Percentiles rank a stretch among this genome's conserved stretches.
Evolutionary conservation across 2,329 filamentous ascomycete genomes (phyloP).

Genomic region (Colletotrichum filicis): DNA sequence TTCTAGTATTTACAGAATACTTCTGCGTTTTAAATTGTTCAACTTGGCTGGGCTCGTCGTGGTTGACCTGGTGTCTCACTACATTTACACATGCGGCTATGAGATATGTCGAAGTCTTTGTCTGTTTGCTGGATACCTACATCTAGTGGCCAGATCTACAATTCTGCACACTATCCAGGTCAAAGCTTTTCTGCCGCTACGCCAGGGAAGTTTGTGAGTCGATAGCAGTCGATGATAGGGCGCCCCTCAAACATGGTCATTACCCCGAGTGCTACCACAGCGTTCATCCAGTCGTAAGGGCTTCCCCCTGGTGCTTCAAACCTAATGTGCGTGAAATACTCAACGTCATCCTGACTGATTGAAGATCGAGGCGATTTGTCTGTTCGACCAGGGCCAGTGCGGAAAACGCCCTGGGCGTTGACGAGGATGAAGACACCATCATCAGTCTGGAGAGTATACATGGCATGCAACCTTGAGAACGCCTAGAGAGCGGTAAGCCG

Average conservation of each 20-base stretch:
- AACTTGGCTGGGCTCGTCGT: not conserved
- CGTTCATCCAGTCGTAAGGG: slow-evolving; percentile 38
- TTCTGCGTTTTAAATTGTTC: too few species aligned
- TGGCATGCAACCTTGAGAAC: slow-evolving; percentile 35
- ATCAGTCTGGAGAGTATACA: slow-evolving; percentile 37
- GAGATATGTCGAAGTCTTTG: not conserved
- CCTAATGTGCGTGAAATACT: slow-evolving; percentile 39
- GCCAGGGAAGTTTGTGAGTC: slow-evolving; percentile 38
- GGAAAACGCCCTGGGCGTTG: slow-evolving; percentile 34
- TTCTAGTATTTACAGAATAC: too few species aligned
- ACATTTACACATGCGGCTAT: not conserved
- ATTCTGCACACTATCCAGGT: not conserved
- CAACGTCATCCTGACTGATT: slow-evolving; percentile 36
- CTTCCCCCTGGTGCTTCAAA: slow-evolving; percentile 38
- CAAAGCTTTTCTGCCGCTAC: slow-evolving; percentile 22
- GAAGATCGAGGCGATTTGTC: not conserved
- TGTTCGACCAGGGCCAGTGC: slow-evolving; percentile 8
- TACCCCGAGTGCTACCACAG: slow-evolving; percentile 35
- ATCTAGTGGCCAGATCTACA: not conserved
- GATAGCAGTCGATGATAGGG: slow-evolving; percentile 39
- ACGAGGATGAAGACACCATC: slow-evolving; percentile 38
- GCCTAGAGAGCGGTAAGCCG: slow-evolving; percentile 1
- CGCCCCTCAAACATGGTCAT: slow-evolving; percentile 38
- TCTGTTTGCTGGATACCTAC: not conserved
- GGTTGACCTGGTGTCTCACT: not conserved